phyloP scores from a whole-genome alignment of 1,284 basidiomycete genomes.

The Boletellus sp. region DNA sequence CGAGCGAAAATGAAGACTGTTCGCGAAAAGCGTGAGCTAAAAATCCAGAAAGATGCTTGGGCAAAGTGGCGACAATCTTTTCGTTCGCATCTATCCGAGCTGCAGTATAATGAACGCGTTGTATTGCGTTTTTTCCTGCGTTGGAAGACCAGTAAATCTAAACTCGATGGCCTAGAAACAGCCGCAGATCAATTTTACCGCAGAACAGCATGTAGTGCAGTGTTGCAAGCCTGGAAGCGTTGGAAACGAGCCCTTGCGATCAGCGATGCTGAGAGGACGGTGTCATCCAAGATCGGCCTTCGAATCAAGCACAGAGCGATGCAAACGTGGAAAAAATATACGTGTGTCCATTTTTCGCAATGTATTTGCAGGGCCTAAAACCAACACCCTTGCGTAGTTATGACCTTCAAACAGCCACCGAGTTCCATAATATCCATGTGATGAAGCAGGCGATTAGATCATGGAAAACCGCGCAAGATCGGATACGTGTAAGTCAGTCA shows the following conservation, averaged over 20 bases:
- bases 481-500: constrained; percentile 45
- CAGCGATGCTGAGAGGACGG: constrained; percentile 40
- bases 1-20: constrained; percentile 60
- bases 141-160: constrained; percentile 48
- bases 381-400: constrained; percentile 35
- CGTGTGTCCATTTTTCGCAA: constrained; percentile 40
- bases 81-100: constrained; percentile 45
- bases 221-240: constrained; percentile 46
- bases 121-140: constrained; percentile 40
- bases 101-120: constrained; percentile 45
- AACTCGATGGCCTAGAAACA: constrained; percentile 42
- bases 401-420: constrained; percentile 41
- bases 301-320: constrained; percentile 48
- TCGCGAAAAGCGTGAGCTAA: constrained; percentile 48
- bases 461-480: constrained; percentile 55
- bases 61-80: constrained; percentile 57
- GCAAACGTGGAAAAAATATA: constrained; percentile 51
- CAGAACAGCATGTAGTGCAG: constrained; percentile 34
- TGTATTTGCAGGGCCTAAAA: constrained; percentile 4
- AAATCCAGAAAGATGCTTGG: constrained; percentile 53
- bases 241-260: constrained; percentile 52
- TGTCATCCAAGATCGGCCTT: constrained; percentile 42
- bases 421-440: constrained; percentile 41
- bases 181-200: constrained; percentile 46
- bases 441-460: constrained; percentile 44